These are phyloP conservation scores for Isatis tinctoria DNA, from an alignment of 345 rosid genomes.

Conservation along the genomic window DNA sequence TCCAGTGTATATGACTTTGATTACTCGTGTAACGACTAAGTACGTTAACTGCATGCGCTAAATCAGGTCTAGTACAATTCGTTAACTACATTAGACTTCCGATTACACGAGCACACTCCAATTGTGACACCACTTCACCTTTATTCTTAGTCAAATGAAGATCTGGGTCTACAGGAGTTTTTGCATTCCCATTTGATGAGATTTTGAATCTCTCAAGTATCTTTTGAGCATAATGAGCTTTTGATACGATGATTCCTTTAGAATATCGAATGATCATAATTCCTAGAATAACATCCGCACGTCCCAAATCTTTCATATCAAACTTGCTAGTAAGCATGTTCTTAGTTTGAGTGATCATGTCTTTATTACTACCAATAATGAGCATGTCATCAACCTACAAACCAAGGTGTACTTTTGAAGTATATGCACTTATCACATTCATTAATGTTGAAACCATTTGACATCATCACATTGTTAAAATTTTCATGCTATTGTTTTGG, in stretches of 20 bases:
- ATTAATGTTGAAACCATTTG: no score
- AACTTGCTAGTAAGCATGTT: no score
- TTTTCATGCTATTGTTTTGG: no score
- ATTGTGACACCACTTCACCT: no score
- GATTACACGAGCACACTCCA: not conserved
- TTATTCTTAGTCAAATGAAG: not conserved
- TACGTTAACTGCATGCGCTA: not conserved
- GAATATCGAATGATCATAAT: not conserved
- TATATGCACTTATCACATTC: no score
- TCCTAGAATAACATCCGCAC: not conserved
- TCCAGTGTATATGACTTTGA: not conserved
- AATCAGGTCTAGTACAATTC: not conserved
- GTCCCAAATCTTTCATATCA: no score
- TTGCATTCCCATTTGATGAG: constrained; percentile 19
- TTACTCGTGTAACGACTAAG: not conserved
- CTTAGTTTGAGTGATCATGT: no score
- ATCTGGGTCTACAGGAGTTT: not conserved
- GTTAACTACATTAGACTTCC: not conserved
- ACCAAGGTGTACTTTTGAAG: not conserved
- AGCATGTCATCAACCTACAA: not conserved
- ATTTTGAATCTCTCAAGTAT: not conserved
- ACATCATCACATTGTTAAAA: no score
- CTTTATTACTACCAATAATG: no score
- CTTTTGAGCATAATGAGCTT: not conserved
- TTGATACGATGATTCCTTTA: rapidly evolving